Percentiles rank a stretch among this genome's conserved stretches.
These are phyloP conservation scores for Aspergillus fumigatiaffinis DNA, from an alignment of 2,329 filamentous ascomycete species.

Conservation along the genomic window DNA sequence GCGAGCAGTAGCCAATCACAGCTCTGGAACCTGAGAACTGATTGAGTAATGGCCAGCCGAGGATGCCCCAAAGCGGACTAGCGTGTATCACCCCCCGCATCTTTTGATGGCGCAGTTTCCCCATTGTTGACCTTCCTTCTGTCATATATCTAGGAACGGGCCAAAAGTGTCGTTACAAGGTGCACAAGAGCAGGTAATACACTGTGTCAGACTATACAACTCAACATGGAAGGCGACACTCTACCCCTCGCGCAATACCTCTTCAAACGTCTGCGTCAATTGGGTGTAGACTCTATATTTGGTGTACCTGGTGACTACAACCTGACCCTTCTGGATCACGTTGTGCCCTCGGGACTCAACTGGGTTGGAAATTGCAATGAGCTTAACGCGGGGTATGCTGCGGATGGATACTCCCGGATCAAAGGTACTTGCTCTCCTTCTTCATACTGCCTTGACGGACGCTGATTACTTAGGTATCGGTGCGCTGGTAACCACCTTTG, in stretches of 20 bases:
- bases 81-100: neutral
- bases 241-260: conserved; percentile 49
- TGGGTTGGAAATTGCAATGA: conserved; percentile 69
- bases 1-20: neutral
- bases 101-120: neutral
- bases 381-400: conserved; percentile 59
- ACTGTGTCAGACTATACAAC: neutral
- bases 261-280: conserved; percentile 59
- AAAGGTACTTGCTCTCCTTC: conserved; percentile 34
- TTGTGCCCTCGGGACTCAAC: conserved; percentile 54
- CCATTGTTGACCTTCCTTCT: neutral
- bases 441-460: neutral
- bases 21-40: neutral
- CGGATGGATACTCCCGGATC: conserved; percentile 30
- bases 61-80: neutral
- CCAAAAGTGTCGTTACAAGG: neutral
- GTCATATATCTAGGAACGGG: neutral
- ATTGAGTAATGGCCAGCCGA: neutral
- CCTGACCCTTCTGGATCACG: conserved; percentile 63
- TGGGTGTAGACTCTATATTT: conserved; percentile 63
- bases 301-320: conserved; percentile 69
- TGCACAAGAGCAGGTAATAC: neutral
- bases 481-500: conserved; percentile 36
- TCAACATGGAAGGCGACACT: neutral
- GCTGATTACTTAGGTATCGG: conserved; percentile 10